These are phyloP conservation scores for Globisporangium rhizosaccharum DNA, from an alignment of 352 stramenopile species.

Conservation along the genomic window DNA sequence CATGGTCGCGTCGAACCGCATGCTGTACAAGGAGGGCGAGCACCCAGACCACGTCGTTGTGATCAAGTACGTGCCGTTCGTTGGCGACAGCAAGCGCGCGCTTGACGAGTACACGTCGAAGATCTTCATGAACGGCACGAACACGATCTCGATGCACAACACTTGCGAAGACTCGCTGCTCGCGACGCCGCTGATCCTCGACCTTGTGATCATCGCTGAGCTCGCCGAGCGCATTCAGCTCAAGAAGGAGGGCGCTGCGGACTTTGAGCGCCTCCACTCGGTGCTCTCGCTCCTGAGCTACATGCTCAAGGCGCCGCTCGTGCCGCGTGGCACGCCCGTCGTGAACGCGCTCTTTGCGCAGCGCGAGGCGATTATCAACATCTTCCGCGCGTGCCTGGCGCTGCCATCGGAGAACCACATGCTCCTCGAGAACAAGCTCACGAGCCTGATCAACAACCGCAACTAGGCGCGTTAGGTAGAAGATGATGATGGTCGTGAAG, in stretches of 20 bases:
- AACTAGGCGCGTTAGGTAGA: slow-evolving; percentile 27
- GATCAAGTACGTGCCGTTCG: slow-evolving; percentile 99
- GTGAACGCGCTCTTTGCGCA: slow-evolving; percentile 99
- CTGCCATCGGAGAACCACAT: slow-evolving; percentile 98
- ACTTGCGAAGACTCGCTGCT: slow-evolving; percentile 99
- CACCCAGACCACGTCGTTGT: slow-evolving; percentile 99
- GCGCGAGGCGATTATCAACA: slow-evolving; percentile 97
- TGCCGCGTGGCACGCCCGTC: slow-evolving; percentile 97
- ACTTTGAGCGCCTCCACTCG: slow-evolving; percentile 96
- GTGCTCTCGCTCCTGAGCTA: slow-evolving; percentile 98
- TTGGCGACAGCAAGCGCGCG: slow-evolving; percentile 98
- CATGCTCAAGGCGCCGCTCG: slow-evolving; percentile 98
- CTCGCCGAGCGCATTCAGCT: slow-evolving; percentile 96
- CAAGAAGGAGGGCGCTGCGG: slow-evolving; percentile 82
- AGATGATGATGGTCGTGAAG: not conserved
- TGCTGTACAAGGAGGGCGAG: slow-evolving; percentile 97
- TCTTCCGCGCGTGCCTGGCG: slow-evolving; percentile 97
- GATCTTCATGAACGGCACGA: slow-evolving; percentile 99
- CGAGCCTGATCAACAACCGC: slow-evolving; percentile 68
- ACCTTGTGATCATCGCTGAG: slow-evolving; percentile 97
- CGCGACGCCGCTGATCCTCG: slow-evolving; percentile 97
- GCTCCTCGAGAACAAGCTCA: slow-evolving; percentile 95
- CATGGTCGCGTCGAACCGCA: slow-evolving; percentile 96
- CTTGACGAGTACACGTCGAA: slow-evolving; percentile 99
- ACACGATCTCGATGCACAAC: slow-evolving; percentile 99